phyloP scores from a whole-genome alignment of 768 basidiomycete genomes.

The Artomyces pyxidatus region DNA sequence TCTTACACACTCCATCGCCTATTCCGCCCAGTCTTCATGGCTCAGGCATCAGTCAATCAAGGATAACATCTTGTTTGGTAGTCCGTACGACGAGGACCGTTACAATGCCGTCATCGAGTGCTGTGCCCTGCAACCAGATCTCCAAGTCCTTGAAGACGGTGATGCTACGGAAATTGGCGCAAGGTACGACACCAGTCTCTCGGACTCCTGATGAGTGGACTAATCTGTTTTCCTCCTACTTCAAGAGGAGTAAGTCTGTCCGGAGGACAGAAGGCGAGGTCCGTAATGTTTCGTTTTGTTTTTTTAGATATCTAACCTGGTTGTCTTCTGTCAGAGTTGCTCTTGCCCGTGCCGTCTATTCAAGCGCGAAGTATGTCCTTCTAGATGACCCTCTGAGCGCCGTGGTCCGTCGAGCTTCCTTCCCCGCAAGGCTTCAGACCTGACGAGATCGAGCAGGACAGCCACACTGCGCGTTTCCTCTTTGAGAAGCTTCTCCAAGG shows the following conservation, averaged over 20 bases:
- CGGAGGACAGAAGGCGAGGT: conserved; percentile 80
- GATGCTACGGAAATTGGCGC: conserved; percentile 81
- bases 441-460: conserved; percentile 36
- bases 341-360: conserved; percentile 76
- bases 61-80: conserved; percentile 57
- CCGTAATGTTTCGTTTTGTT: conserved; percentile 5
- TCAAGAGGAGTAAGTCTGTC: conserved; percentile 63
- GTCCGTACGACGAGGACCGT: conserved; percentile 51
- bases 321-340: conserved; percentile 48
- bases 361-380: conserved; percentile 43
- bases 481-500: conserved; percentile 62
- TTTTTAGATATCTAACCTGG: background rate
- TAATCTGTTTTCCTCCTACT: background rate
- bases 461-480: conserved; percentile 56
- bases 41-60: conserved; percentile 40
- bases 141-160: conserved; percentile 81
- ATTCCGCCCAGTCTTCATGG: conserved; percentile 44
- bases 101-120: conserved; percentile 74
- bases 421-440: background rate
- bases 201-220: background rate
- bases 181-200: conserved; percentile 28
- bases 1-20: conserved; percentile 40
- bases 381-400: conserved; percentile 79
- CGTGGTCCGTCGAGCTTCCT: conserved; percentile 43
- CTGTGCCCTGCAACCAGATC: conserved; percentile 75